Evolutionary conservation across 1,284 basidiomycete genomes (phyloP).

Genomic region (Leccinum subspadiceum): DNA sequence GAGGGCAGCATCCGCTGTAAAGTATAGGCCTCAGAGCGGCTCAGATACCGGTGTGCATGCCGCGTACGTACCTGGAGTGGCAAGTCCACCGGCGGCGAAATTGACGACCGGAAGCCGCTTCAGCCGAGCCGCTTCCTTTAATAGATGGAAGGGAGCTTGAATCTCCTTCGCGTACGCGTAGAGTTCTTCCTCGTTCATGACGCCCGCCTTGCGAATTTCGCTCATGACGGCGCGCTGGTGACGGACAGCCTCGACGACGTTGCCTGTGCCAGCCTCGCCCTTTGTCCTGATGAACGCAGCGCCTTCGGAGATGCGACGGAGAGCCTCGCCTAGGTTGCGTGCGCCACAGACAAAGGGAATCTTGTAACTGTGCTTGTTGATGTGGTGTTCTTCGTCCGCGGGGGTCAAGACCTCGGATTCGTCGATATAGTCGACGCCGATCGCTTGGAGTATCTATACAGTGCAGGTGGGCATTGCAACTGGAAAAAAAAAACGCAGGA

Average conservation of each 20-base stretch:
- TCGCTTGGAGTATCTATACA: slow-evolving; percentile 82
- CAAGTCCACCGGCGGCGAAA: slow-evolving; percentile 96
- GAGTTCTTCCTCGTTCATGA: slow-evolving; percentile 94
- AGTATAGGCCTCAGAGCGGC: slow-evolving; percentile 1
- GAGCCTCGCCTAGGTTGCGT: slow-evolving; percentile 85
- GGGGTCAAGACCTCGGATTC: slow-evolving; percentile 96
- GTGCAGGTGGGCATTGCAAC: not conserved
- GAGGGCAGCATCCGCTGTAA: slow-evolving; percentile 89
- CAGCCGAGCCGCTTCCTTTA: slow-evolving; percentile 94
- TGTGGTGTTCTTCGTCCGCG: slow-evolving; percentile 87
- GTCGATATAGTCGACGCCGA: slow-evolving; percentile 98
- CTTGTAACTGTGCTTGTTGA: slow-evolving; percentile 91
- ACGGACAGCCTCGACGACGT: slow-evolving; percentile 95
- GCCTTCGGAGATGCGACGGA: slow-evolving; percentile 95
- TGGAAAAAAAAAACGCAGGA: not conserved
- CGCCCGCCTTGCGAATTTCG: slow-evolving; percentile 84
- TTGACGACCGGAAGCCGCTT: slow-evolving; percentile 94
- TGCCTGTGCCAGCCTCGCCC: slow-evolving; percentile 96
- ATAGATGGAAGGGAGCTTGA: slow-evolving; percentile 93
- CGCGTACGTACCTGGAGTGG: slow-evolving; percentile 75
- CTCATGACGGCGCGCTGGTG: slow-evolving; percentile 84
- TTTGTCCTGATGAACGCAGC: slow-evolving; percentile 97
- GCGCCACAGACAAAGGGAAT: slow-evolving; percentile 85
- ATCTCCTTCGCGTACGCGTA: slow-evolving; percentile 94
- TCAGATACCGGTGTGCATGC: not conserved